Evolutionary conservation across 2,329 filamentous ascomycete species (phyloP).

Genomic region (Colletotrichum siamense): DNA sequence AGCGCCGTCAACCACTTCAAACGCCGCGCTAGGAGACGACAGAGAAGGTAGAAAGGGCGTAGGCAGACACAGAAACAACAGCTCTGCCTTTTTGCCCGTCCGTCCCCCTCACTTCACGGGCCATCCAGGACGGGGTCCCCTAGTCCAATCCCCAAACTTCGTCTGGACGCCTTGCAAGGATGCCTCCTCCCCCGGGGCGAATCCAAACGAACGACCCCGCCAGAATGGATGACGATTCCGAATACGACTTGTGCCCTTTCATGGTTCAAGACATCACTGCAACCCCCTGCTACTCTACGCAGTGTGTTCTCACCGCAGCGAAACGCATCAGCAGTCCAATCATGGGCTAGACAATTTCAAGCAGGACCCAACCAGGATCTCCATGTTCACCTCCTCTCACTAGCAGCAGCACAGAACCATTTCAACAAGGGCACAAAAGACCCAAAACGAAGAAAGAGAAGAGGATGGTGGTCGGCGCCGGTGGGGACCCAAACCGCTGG

Average conservation of each 20-base stretch:
- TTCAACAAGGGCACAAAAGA: no score
- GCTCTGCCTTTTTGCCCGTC: not conserved
- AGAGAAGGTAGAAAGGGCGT: not conserved
- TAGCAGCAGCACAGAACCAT: no score
- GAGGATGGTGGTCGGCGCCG: not conserved
- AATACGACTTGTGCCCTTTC: not conserved
- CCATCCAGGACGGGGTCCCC: not conserved
- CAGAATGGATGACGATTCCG: not conserved
- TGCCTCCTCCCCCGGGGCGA: not conserved
- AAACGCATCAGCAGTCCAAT: not conserved
- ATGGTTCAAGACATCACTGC: not conserved
- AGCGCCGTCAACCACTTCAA: not conserved
- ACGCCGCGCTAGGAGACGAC: not conserved
- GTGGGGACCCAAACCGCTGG: not conserved
- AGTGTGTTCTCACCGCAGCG: not conserved
- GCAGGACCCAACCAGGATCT: rapidly evolving
- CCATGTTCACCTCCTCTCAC: rapidly evolving
- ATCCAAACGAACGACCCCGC: not conserved
- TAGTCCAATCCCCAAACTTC: not conserved
- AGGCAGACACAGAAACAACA: not conserved
- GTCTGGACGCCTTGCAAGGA: not conserved
- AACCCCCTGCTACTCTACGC: not conserved
- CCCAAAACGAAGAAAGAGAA: not conserved
- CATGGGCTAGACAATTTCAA: not conserved
- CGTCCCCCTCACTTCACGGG: not conserved